These are phyloP conservation scores for Pyrenopolyporus hunteri DNA, from an alignment of 495 filamentous ascomycete genomes.

Conservation along the genomic window DNA sequence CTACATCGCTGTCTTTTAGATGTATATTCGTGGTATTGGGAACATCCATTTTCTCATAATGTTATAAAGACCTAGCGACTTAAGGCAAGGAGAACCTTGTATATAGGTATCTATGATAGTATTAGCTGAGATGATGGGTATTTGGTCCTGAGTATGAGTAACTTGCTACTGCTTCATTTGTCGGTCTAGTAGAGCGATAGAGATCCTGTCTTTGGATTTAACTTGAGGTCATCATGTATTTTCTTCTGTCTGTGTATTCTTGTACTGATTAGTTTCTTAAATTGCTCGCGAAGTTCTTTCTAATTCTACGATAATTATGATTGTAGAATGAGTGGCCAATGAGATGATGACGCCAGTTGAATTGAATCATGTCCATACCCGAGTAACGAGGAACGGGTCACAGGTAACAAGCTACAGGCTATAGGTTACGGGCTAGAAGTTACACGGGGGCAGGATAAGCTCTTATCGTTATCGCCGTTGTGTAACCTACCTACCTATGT, in stretches of 20 bases:
- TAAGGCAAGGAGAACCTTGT: background rate
- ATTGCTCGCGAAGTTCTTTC: constrained; percentile 4
- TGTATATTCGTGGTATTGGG: constrained; percentile 28
- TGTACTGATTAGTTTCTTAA: background rate
- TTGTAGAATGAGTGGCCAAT: background rate
- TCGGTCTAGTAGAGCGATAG: no score
- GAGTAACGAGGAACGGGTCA: no score
- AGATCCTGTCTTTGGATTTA: no score
- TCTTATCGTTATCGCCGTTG: constrained; percentile 21
- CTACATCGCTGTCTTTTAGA: background rate
- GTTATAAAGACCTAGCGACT: constrained; percentile 10
- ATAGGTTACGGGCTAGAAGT: constrained; percentile 5
- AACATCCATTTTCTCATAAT: constrained; percentile 27
- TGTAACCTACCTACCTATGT: background rate
- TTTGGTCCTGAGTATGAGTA: no score
- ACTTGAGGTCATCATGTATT: no score
- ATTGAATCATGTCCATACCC: no score
- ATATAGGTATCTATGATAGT: background rate
- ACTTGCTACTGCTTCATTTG: background rate
- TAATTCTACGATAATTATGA: constrained; percentile 12
- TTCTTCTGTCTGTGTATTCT: background rate
- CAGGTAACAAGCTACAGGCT: no score
- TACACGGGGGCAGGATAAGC: background rate
- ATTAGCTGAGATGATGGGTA: no score
- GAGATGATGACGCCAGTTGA: background rate